phyloP scores from a whole-genome alignment of 2,329 filamentous ascomycete genomes.

The Calonectria ilicicola region DNA sequence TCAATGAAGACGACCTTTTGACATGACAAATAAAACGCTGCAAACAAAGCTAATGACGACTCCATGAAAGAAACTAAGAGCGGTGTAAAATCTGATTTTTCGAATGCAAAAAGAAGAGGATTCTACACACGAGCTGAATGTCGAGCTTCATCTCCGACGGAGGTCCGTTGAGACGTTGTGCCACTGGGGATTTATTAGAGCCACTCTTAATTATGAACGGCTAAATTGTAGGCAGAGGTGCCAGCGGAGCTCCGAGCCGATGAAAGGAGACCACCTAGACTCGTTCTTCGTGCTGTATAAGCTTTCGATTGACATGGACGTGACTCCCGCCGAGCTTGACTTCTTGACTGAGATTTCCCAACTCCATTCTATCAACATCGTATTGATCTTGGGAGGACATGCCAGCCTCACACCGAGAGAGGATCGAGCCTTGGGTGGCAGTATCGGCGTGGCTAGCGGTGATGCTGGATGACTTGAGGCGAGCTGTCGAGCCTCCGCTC shows the following conservation, averaged over 20 bases:
- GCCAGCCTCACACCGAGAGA: constrained; percentile 42
- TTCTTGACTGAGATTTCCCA: constrained; percentile 45
- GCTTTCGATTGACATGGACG: constrained; percentile 46
- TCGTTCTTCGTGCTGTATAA: constrained; percentile 48
- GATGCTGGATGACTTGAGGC: constrained; percentile 40
- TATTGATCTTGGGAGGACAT: constrained; percentile 28
- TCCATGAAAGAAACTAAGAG: background rate
- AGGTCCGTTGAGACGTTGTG: background rate
- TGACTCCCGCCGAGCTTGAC: constrained; percentile 24
- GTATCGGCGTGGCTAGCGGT: constrained; percentile 30
- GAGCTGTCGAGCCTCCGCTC: constrained; percentile 28
- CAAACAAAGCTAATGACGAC: too few relatives aligned
- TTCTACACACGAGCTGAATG: background rate
- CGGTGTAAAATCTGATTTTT: background rate
- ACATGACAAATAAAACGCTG: background rate
- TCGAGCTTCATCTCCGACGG: background rate
- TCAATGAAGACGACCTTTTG: background rate
- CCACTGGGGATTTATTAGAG: background rate
- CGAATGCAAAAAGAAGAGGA: background rate
- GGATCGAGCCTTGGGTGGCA: constrained; percentile 34
- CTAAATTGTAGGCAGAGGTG: background rate
- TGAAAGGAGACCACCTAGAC: constrained; percentile 30
- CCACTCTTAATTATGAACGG: background rate
- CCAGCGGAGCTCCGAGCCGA: background rate
- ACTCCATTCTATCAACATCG: constrained; percentile 48